A percentile compares a stretch with the other conserved stretches of the same genome.
phyloP scores from a whole-genome alignment of 495 filamentous ascomycete genomes.

The Hypomontagnella submonticulosa region DNA sequence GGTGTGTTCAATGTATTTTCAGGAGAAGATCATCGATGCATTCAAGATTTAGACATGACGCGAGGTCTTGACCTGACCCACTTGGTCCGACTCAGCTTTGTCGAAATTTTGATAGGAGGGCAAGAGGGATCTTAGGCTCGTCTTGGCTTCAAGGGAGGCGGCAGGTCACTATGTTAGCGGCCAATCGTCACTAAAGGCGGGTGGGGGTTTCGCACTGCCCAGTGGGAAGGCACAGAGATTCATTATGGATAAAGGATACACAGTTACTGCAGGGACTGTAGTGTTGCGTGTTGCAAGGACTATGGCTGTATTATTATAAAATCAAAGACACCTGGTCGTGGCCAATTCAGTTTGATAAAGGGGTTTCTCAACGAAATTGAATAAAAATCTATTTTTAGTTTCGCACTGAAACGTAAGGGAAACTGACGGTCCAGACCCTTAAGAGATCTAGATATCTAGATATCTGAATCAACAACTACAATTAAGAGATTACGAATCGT shows the following conservation, averaged over 20 bases:
- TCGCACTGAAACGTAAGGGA: background rate
- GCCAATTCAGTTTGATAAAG: constrained; percentile 6
- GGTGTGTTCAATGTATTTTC: constrained; percentile 13
- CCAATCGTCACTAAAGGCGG: constrained; percentile 22
- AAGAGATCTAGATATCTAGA: background rate
- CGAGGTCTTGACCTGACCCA: constrained; percentile 32
- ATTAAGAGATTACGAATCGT: background rate
- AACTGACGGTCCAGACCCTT: background rate
- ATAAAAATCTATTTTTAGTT: constrained; percentile 20
- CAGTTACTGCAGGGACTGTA: background rate
- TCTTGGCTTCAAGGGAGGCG: constrained; percentile 34
- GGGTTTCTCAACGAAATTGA: constrained; percentile 4
- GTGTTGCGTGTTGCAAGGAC: too few relatives aligned
- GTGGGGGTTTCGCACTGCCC: constrained; percentile 15
- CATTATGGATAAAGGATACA: constrained; percentile 12
- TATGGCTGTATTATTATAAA: constrained; percentile 4
- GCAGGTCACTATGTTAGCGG: constrained; percentile 25
- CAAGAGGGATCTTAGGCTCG: background rate
- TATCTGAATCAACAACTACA: background rate
- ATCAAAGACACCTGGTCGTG: constrained; percentile 2
- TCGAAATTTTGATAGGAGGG: constrained; percentile 38
- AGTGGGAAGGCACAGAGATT: background rate
- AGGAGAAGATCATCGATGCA: constrained; percentile 45
- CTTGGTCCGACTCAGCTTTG: constrained; percentile 31
- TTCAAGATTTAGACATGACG: constrained; percentile 45